Conservation (phyloP, 306 rosid genomes). For the Quercus engelmannii region DNA sequence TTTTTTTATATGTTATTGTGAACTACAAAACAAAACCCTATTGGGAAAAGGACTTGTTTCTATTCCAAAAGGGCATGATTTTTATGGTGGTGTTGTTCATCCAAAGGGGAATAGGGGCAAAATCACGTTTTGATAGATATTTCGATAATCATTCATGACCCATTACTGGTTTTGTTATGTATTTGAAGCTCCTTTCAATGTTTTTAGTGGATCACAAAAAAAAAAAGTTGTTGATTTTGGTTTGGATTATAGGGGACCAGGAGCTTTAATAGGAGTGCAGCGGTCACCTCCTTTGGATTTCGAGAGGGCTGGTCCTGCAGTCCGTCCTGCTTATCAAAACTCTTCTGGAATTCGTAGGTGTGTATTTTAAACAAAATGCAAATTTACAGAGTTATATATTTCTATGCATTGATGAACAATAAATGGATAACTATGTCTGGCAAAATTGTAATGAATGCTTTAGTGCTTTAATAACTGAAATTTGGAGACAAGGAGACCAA, state of each 20-base stretch:
- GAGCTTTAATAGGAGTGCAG: constrained; percentile 1
- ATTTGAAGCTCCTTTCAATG: not conserved
- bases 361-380: not conserved
- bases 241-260: constrained; percentile 19
- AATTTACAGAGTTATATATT: not conserved
- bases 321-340: constrained; percentile 1
- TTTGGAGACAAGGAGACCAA: not conserved
- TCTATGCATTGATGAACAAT: not conserved
- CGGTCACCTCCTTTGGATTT: constrained; percentile 3
- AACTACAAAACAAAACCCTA: too few species aligned
- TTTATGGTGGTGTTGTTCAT: too few species aligned
- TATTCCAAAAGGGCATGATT: too few species aligned
- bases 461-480: not conserved
- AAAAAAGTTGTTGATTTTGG: not conserved
- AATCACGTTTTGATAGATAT: too few species aligned
- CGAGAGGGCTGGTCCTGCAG: constrained; percentile 6
- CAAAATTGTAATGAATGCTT: not conserved
- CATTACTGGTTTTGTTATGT: too few species aligned
- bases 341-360: not conserved
- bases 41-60: too few species aligned
- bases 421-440: not conserved
- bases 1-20: too few species aligned
- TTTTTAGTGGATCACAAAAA: not conserved
- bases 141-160: too few species aligned
- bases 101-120: too few species aligned